These are phyloP conservation scores for Penicillium pulvis DNA, from an alignment of 495 filamentous ascomycete species.

Conservation along the genomic window DNA sequence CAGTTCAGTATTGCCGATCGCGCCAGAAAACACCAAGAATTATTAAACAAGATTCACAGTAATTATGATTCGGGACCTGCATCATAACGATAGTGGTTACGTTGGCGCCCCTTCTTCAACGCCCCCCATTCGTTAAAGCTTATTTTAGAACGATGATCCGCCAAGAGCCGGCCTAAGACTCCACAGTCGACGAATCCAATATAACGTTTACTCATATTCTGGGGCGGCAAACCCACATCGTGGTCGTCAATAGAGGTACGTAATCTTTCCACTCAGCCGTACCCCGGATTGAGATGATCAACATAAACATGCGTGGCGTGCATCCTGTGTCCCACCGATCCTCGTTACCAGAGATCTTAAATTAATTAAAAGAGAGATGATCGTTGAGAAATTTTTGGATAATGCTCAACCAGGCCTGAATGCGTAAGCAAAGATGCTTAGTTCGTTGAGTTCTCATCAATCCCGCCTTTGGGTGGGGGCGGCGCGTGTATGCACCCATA, in stretches of 20 bases:
- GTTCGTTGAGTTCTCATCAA: too few relatives aligned
- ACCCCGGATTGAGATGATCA: neutral
- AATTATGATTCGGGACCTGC: neutral
- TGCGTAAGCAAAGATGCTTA: too few relatives aligned
- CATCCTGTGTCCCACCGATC: neutral
- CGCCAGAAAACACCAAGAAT: neutral
- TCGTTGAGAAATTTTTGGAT: too few relatives aligned
- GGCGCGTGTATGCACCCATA: too few relatives aligned
- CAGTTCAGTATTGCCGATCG: neutral
- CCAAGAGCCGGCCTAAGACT: conserved; percentile 7
- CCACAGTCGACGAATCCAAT: conserved; percentile 14
- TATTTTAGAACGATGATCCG: conserved; percentile 15
- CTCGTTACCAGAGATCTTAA: neutral
- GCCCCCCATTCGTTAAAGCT: conserved; percentile 3
- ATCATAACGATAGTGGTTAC: conserved; percentile 5
- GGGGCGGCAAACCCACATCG: conserved; percentile 5
- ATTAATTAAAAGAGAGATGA: neutral
- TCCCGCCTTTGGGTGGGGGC: too few relatives aligned
- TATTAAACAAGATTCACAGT: neutral
- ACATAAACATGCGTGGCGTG: neutral
- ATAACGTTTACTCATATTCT: neutral
- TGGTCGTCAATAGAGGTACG: conserved; percentile 13
- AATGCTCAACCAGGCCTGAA: neutral
- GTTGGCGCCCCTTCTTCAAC: neutral
- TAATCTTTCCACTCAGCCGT: conserved; percentile 3